Conservation (phyloP, 1,284 basidiomycete genomes). For the Microbotryum lychnidis-dioicae region DNA sequence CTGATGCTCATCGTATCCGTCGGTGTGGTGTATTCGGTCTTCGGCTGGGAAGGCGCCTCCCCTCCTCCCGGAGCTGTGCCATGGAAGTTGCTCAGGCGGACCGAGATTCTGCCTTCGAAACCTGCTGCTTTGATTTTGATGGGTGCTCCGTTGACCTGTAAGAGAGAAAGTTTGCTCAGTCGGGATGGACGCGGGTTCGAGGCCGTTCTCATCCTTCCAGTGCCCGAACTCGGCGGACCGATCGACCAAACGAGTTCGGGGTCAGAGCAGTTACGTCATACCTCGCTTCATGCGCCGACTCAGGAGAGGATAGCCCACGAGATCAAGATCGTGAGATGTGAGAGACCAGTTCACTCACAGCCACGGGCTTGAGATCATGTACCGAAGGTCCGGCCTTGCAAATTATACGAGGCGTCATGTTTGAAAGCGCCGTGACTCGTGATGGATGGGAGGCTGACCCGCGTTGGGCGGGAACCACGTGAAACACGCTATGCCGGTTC, state of each 20-base stretch:
- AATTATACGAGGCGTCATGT: slow-evolving; percentile 12
- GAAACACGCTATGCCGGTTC: too few relatives aligned
- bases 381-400: slow-evolving; percentile 18
- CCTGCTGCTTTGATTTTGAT: background rate
- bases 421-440: too few relatives aligned
- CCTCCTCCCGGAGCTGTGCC: background rate
- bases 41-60: background rate
- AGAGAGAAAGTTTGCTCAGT: background rate
- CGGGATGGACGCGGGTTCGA: too few relatives aligned
- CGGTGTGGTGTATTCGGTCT: background rate
- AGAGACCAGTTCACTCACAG: slow-evolving; percentile 1
- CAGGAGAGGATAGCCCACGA: slow-evolving; percentile 2
- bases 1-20: slow-evolving; percentile 15
- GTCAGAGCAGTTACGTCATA: background rate
- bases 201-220: slow-evolving; percentile 9
- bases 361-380: slow-evolving; percentile 4
- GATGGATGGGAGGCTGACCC: too few relatives aligned
- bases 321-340: background rate
- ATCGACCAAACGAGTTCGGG: background rate
- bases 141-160: background rate
- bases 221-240: slow-evolving; percentile 4
- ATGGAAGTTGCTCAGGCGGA: background rate
- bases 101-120: background rate
- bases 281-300: slow-evolving; percentile 5
- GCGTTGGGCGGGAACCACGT: too few relatives aligned